Percentiles rank a stretch among this genome's conserved stretches.
Conservation (phyloP, 108 stramenopile genomes). For the Nitzschia palea region DNA sequence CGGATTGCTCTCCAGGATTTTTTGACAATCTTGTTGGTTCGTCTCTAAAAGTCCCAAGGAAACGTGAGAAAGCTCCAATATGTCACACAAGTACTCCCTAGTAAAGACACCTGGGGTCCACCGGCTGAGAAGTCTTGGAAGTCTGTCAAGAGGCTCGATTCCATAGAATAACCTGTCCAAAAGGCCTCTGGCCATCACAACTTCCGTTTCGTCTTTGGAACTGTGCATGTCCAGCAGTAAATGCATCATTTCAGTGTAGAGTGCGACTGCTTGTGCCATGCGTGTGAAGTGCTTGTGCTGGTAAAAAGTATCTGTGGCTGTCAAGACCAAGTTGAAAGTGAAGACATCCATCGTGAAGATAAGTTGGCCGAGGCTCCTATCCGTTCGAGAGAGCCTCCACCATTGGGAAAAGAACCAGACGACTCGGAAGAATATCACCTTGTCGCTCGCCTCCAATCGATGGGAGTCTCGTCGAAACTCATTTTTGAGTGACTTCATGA, state of each 20-base stretch:
- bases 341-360: conserved; percentile 93
- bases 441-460: conserved; percentile 76
- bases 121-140: conserved; percentile 63
- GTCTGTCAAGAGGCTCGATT: conserved; percentile 73
- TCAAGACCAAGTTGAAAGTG: conserved; percentile 88
- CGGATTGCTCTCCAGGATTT: conserved; percentile 24
- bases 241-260: conserved; percentile 84
- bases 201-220: conserved; percentile 75
- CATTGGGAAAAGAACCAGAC: conserved; percentile 88
- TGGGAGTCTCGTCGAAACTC: conserved; percentile 88
- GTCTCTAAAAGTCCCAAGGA: conserved; percentile 76
- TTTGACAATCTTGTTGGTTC: conserved; percentile 18
- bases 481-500: conserved; percentile 89
- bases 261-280: conserved; percentile 70
- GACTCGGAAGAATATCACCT: conserved; percentile 71
- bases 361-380: conserved; percentile 44
- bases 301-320: conserved; percentile 63
- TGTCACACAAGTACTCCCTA: conserved; percentile 81
- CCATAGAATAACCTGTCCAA: conserved; percentile 83
- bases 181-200: conserved; percentile 81
- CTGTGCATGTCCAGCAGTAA: conserved; percentile 70
- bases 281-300: conserved; percentile 64
- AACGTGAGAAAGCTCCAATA: conserved; percentile 73
- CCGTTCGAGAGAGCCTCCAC: conserved; percentile 54
- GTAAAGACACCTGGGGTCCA: conserved; percentile 77